These are phyloP conservation scores for Coprinellus micaceus DNA, from an alignment of 768 basidiomycete species.

Conservation along the genomic window DNA sequence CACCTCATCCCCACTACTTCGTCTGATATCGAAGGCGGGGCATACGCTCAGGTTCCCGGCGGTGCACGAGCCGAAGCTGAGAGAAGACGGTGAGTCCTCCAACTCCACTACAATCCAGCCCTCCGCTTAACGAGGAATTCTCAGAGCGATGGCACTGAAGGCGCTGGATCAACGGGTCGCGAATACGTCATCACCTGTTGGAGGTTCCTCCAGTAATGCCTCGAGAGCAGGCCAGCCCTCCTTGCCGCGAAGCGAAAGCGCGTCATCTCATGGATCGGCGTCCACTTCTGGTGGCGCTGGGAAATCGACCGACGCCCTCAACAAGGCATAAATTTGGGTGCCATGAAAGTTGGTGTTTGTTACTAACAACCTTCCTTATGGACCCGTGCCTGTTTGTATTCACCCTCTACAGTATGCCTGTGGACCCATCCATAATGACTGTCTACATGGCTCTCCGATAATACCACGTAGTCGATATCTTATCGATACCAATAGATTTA, in stretches of 20 bases:
- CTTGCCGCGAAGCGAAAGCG: conserved; percentile 30
- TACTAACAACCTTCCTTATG: background rate
- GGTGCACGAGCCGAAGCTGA: conserved; percentile 95
- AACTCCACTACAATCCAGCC: background rate
- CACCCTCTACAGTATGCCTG: background rate
- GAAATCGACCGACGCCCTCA: background rate
- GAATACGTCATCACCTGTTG: conserved; percentile 46
- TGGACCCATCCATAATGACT: background rate
- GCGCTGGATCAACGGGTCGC: conserved; percentile 93
- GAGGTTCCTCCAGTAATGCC: conserved; percentile 31
- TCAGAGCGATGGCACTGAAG: conserved; percentile 91
- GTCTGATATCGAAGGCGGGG: conserved; percentile 67
- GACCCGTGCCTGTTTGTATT: background rate
- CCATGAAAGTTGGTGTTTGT: background rate
- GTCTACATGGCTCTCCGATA: background rate
- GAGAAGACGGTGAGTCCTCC: conserved; percentile 68
- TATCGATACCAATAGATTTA: background rate
- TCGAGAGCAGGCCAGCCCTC: conserved; percentile 25
- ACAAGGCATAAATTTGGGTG: background rate
- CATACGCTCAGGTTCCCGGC: conserved; percentile 74
- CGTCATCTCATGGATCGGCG: conserved; percentile 24
- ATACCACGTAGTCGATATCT: background rate
- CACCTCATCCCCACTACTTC: conserved; percentile 67
- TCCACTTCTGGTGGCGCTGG: conserved; percentile 10
- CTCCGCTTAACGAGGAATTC: conserved; percentile 4